Evolutionary conservation across 805 yeast genomes (phyloP), one percentile per base, ranked within the genome.

Genomic region (Saturnispora sekii): DNA sequence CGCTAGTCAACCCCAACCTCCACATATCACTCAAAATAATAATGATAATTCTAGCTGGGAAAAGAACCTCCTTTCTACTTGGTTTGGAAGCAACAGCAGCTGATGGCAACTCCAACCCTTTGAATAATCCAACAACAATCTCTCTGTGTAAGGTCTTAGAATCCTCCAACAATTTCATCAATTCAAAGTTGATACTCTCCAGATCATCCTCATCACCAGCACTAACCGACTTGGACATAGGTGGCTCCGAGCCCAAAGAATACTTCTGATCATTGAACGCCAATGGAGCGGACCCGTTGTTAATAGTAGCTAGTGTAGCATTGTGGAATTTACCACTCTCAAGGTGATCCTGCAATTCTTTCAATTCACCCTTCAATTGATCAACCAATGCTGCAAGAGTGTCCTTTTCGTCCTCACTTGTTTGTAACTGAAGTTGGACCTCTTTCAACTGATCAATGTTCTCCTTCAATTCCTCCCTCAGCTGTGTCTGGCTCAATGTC

Each of bases 1-100:
- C 96, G 53, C 83, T 79, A 12, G 96, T 87, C 56, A 88, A 74
- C 2, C 97, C 97, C 40, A 90, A 72, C 65, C 97, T 77, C 98
- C 98, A 93, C 97, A 93, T 88, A 63, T 93, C 98, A 57, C 94
- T 81, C 51, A 90, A 70, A 31, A 90, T 82, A 52, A 93, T 83
- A 57, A 93, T 90, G 57, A 93, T 79, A 52, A 93, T 86, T 70
- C 96, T 79, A 1, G 97, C 93, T 26, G 98, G 98, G 79, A 88
- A 93, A 44, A 93, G 70, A 10, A 90, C 95, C 61, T 93, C 97
- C 59, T 88, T 87, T 59, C 86, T 76, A 12, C 89, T 79, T 51
- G 87, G 69, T 56, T 81, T 86, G 39, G 86, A 81, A 37, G 93
- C 88, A 40, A 84, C 86, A 48, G 87, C 84, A 17, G 95, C 82